These are phyloP conservation scores for Peronosclerospora sorghi DNA, from an alignment of 352 stramenopile species.

Conservation along the genomic window DNA sequence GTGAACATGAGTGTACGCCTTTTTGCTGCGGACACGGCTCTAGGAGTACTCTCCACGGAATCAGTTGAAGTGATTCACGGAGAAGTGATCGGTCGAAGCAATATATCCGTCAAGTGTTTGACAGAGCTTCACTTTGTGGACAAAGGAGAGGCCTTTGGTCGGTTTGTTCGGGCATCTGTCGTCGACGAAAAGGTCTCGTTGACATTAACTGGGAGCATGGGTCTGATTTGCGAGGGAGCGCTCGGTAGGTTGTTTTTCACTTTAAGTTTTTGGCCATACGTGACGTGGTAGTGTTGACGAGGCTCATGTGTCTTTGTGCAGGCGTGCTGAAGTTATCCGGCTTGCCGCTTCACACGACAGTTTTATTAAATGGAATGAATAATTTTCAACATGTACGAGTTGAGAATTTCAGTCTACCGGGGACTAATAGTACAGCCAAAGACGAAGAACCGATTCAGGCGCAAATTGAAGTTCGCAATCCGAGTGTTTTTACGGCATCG, in stretches of 20 bases:
- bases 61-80: slow-evolving; percentile 48
- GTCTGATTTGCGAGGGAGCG: slow-evolving; percentile 52
- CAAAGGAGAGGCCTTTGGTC: slow-evolving; percentile 39
- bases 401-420: slow-evolving; percentile 45
- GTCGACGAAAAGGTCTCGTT: slow-evolving; percentile 35
- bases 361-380: slow-evolving; percentile 45
- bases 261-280: background rate
- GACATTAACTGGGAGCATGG: slow-evolving; percentile 36
- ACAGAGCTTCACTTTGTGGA: slow-evolving; percentile 35
- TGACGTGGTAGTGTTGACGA: background rate
- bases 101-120: slow-evolving; percentile 58
- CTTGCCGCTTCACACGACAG: slow-evolving; percentile 36
- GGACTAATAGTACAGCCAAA: slow-evolving; percentile 20
- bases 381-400: slow-evolving; percentile 53
- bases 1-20: slow-evolving; percentile 55
- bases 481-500: slow-evolving; percentile 53
- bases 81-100: slow-evolving; percentile 41
- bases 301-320: slow-evolving; percentile 11
- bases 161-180: slow-evolving; percentile 59
- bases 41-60: slow-evolving; percentile 41
- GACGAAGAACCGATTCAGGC: slow-evolving; percentile 43
- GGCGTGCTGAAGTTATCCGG: slow-evolving; percentile 35
- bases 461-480: slow-evolving; percentile 56
- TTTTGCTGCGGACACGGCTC: slow-evolving; percentile 20
- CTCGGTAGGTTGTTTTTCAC: slow-evolving; percentile 27